Conservation (phyloP, 2,329 filamentous ascomycete species). For the Furcasterigmium sp. region DNA sequence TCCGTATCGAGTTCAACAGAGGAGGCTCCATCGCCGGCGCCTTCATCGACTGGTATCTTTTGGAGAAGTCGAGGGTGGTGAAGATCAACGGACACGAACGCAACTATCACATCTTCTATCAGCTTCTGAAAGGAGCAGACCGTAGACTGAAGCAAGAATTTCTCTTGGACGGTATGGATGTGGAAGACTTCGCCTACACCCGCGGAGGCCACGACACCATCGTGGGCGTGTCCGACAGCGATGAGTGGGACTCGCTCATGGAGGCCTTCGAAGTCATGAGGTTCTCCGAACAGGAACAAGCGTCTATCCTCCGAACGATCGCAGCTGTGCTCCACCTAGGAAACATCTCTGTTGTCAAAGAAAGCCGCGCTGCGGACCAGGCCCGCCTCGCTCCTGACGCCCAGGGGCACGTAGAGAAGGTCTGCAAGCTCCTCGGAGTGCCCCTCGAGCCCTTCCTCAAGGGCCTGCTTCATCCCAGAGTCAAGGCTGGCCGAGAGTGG, state of each 20-base stretch:
- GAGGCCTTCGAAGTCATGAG: slow-evolving; percentile 95
- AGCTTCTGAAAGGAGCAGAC: slow-evolving; percentile 82
- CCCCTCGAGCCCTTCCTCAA: slow-evolving; percentile 79
- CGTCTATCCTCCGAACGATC: slow-evolving; percentile 77
- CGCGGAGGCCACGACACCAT: slow-evolving; percentile 89
- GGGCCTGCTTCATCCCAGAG: slow-evolving; percentile 83
- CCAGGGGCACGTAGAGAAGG: slow-evolving; percentile 67
- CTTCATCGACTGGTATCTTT: slow-evolving; percentile 96
- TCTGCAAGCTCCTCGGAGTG: slow-evolving; percentile 82
- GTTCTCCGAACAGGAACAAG: slow-evolving; percentile 80
- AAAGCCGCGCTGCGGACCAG: slow-evolving; percentile 87
- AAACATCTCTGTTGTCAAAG: slow-evolving; percentile 84
- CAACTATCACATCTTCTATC: slow-evolving; percentile 97
- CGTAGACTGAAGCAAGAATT: slow-evolving; percentile 68
- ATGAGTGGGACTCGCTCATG: slow-evolving; percentile 85
- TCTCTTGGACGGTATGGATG: slow-evolving; percentile 66
- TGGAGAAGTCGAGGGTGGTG: slow-evolving; percentile 97
- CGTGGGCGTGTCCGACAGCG: slow-evolving; percentile 78
- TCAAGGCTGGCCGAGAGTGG: slow-evolving; percentile 96
- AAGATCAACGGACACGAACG: slow-evolving; percentile 81
- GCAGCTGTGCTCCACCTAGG: slow-evolving; percentile 90
- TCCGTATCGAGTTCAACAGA: slow-evolving; percentile 89
- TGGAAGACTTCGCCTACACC: slow-evolving; percentile 89
- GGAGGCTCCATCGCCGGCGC: slow-evolving; percentile 89
- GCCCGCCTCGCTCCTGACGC: slow-evolving; percentile 75